Conservation (phyloP, 2,329 filamentous ascomycete genomes). For the Akanthomyces lecanii region DNA sequence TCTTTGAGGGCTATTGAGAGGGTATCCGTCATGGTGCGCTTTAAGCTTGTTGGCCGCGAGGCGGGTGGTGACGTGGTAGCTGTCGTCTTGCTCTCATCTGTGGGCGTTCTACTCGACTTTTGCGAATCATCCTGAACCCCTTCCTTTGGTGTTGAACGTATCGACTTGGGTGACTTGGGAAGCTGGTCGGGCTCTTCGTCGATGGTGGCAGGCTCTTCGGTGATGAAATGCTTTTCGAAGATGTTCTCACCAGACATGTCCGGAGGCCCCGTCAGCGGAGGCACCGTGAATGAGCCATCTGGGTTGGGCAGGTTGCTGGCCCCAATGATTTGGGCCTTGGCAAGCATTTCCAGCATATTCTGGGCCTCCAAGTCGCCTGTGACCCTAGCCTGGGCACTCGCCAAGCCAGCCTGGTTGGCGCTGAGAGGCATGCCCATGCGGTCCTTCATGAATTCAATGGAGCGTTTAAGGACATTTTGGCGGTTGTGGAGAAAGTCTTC, state of each 20-base stretch:
- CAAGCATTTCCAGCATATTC: conserved; percentile 83
- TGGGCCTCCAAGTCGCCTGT: conserved; percentile 83
- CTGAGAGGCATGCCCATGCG: conserved; percentile 71
- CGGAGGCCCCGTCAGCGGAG: conserved; percentile 77
- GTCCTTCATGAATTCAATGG: conserved; percentile 95
- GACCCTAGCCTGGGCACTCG: conserved; percentile 76
- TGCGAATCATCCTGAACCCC: conserved; percentile 36
- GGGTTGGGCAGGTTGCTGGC: conserved; percentile 56
- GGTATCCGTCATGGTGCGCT: conserved; percentile 84
- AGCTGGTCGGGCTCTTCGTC: conserved; percentile 20
- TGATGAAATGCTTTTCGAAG: conserved; percentile 77
- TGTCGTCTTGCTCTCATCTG: conserved; percentile 52
- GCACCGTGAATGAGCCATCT: conserved; percentile 36
- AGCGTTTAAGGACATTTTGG: conserved; percentile 88
- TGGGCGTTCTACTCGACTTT: conserved; percentile 50
- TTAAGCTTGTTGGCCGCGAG: conserved; percentile 63
- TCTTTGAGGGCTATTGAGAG: conserved; percentile 70
- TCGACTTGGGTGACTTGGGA: conserved; percentile 21
- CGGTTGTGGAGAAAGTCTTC: conserved; percentile 88
- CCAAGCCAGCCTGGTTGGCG: conserved; percentile 68
- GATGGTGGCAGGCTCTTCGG: conserved; percentile 41
- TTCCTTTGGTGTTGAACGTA: conserved; percentile 19
- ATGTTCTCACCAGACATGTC: conserved; percentile 69
- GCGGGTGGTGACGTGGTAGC: conserved; percentile 45
- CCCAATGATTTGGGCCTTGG: conserved; percentile 73